Conservation (phyloP, 805 yeast species). For the Lachancea sp. region DNA sequence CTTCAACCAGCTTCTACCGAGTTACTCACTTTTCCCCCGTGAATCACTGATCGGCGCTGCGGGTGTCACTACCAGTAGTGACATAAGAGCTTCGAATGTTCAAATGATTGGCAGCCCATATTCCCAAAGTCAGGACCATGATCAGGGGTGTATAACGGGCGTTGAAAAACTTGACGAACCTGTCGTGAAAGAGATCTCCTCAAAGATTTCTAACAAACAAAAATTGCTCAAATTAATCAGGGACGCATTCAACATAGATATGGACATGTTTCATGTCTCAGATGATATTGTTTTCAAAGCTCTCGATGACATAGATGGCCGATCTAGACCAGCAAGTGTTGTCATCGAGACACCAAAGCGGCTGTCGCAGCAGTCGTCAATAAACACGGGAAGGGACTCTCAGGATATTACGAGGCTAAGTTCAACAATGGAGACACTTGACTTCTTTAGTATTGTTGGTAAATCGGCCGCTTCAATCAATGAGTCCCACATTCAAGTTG, state of each 20-base stretch:
- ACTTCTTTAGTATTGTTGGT: conserved; percentile 27
- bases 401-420: conserved; percentile 22
- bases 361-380: conserved; percentile 34
- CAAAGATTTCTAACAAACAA: conserved; percentile 36
- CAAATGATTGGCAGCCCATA: not conserved
- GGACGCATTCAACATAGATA: conserved; percentile 58
- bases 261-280: conserved; percentile 49
- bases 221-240: conserved; percentile 49
- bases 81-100: not conserved
- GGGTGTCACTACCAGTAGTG: conserved; percentile 28
- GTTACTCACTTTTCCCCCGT: conserved; percentile 52
- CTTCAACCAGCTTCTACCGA: conserved; percentile 52
- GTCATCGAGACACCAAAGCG: conserved; percentile 43
- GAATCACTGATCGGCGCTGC: conserved; percentile 49
- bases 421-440: conserved; percentile 27
- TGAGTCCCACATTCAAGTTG: conserved; percentile 39
- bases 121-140: conserved; percentile 7
- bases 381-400: conserved; percentile 18
- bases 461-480: conserved; percentile 32
- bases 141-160: conserved; percentile 38
- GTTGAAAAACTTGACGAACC: conserved; percentile 39
- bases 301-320: conserved; percentile 30
- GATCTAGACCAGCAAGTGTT: conserved; percentile 42
- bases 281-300: conserved; percentile 57
- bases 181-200: conserved; percentile 21